A percentile compares a stretch with the other conserved stretches of the same genome.
phyloP scores from a whole-genome alignment of 106 monocot genomes.

The Ottelia alismoides region DNA sequence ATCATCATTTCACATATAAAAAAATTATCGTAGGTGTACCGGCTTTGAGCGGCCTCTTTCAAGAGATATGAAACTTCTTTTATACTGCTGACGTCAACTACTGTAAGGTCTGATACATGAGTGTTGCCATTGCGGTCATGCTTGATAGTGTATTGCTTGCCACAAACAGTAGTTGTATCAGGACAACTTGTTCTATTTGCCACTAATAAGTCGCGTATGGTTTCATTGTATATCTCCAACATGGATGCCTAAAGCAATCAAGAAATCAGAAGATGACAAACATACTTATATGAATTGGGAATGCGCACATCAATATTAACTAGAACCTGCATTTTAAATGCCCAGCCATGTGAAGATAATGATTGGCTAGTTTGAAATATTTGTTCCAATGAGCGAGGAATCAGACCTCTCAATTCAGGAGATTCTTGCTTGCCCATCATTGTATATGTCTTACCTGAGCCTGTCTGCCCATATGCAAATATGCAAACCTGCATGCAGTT shows the following conservation, averaged over 20 bases:
- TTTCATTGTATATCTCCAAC: constrained; percentile 95
- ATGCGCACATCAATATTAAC: neutral
- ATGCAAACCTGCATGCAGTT: constrained; percentile 89
- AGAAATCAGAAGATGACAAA: neutral
- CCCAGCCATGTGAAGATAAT: constrained; percentile 72
- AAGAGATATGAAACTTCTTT: constrained; percentile 64
- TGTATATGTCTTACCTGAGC: constrained; percentile 95
- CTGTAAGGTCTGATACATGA: constrained; percentile 62
- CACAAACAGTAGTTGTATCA: constrained; percentile 18
- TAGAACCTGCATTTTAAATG: constrained; percentile 77
- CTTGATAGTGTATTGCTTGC: constrained; percentile 66
- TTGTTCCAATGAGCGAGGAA: constrained; percentile 85
- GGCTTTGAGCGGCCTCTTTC: constrained; percentile 68
- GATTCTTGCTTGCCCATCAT: constrained; percentile 80
- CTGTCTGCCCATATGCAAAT: constrained; percentile 98
- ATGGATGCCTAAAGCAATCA: constrained; percentile 49
- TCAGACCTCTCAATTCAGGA: constrained; percentile 56
- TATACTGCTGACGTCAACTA: constrained; percentile 76
- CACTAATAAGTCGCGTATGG: constrained; percentile 65
- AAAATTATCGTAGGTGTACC: constrained; percentile 18
- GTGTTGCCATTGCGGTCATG: constrained; percentile 77
- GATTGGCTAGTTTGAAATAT: constrained; percentile 65
- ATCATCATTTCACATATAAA: neutral
- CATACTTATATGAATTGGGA: neutral
- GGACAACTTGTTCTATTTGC: constrained; percentile 10